These are phyloP conservation scores for Stemphylium vesicarium DNA, from an alignment of 2,329 filamentous ascomycete species.

Conservation along the genomic window DNA sequence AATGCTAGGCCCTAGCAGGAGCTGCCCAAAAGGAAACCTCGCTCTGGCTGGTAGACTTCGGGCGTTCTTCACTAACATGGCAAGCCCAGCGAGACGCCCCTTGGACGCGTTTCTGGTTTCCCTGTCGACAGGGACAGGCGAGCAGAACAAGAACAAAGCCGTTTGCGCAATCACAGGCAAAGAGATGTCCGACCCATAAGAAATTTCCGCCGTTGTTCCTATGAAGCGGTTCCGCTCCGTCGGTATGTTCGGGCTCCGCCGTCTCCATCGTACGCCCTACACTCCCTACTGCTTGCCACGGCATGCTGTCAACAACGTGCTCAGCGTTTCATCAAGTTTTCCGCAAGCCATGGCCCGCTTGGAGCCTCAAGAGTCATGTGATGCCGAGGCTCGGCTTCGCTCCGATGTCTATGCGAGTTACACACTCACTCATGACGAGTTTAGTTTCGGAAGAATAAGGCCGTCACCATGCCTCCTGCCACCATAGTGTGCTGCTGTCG, in stretches of 20 bases:
- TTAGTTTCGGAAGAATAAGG: neutral
- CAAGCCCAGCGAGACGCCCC: neutral
- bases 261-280: slow-evolving; percentile 1
- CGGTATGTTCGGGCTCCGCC: slow-evolving; percentile 9
- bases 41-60: neutral
- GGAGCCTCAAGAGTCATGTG: neutral
- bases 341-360: neutral
- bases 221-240: slow-evolving; percentile 4
- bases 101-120: neutral
- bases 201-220: slow-evolving; percentile 11
- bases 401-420: neutral
- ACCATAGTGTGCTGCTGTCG: neutral
- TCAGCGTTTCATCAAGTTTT: neutral
- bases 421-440: too few relatives aligned
- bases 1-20: neutral
- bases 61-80: neutral
- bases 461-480: neutral
- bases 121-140: neutral
- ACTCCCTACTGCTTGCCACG: neutral
- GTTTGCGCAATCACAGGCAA: neutral
- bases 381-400: neutral
- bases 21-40: neutral
- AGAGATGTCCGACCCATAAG: slow-evolving; percentile 2
- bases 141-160: neutral
- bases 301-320: neutral